phyloP scores from a whole-genome alignment of 768 basidiomycete genomes.

The Rhodotorula kratochvilovae region DNA sequence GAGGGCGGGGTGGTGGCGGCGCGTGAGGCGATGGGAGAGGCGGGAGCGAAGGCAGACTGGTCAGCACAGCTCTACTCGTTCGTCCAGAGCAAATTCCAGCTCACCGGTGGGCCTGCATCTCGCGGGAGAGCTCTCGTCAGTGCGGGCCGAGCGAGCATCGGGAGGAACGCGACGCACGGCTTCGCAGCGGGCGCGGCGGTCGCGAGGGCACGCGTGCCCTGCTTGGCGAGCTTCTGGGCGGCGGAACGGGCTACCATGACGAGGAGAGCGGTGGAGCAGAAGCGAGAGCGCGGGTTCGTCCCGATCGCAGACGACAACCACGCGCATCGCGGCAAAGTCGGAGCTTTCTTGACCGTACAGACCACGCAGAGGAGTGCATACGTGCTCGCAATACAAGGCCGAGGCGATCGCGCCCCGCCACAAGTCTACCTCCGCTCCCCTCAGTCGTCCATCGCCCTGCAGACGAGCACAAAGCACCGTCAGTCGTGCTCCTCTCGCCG shows the following conservation, averaged over 20 bases:
- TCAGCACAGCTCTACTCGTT: not conserved
- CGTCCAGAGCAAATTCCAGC: too few species aligned
- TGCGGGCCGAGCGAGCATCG: not conserved
- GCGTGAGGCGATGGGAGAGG: not conserved
- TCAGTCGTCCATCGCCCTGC: constrained; percentile 14
- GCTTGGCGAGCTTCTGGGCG: not conserved
- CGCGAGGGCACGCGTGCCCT: constrained; percentile 8
- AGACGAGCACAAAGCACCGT: too few species aligned
- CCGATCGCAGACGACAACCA: not conserved
- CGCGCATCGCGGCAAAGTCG: not conserved
- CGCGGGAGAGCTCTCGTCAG: not conserved
- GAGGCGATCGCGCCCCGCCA: too few species aligned
- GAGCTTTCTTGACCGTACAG: not conserved
- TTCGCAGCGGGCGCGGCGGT: constrained; percentile 7
- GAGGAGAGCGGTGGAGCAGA: not conserved
- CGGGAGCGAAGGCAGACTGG: too few species aligned
- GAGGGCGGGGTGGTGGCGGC: not conserved
- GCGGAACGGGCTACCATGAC: constrained; percentile 10
- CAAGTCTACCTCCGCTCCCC: not conserved
- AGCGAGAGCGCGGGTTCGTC: not conserved
- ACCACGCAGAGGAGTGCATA: not conserved
- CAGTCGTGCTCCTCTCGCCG: not conserved
- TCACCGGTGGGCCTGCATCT: constrained; percentile 26
- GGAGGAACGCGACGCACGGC: constrained; percentile 7
- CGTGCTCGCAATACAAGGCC: not conserved